Evolutionary conservation across 345 rosid species (phyloP), one percentile per base, ranked within the genome.

Genomic region (Populus pruinosa): DNA sequence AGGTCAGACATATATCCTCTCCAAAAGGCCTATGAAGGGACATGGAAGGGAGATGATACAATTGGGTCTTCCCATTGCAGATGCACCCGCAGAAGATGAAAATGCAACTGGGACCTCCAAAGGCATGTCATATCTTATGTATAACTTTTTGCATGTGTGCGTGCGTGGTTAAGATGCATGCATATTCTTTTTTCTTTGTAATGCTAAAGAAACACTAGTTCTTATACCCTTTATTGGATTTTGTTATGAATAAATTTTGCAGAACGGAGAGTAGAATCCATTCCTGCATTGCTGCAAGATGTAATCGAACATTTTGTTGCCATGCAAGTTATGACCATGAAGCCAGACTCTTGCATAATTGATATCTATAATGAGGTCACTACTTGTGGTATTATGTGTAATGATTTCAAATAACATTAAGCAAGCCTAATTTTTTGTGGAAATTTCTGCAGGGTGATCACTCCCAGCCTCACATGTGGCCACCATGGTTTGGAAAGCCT

Each of bases 31-130:
- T 49, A 88, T 82, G 82, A 92, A 85, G 81, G 99, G 98, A 79
- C 99, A 84, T 78, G 99, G 99, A 53, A 90, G 98, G 62, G 99
- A 93, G 93, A 89, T 86, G 88, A 94, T 96, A 83, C 99, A 96
- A 55, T 78, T 96, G 39, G 99, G 99, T 71, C 83, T 89, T 43
- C 95, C 97, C 35, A 89, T 94, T 66, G 92, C 83, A 6, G 97
- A 96, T 82, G 82, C 82, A 68, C 94, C 93, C 49, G 84, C 86
- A 21, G 98, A 93, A 81, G 94, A 87, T 77, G 97, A 92, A 50
- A 86, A 41, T 78, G 66, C 80, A 13, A 71, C 79, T 3, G 91
- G 84, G 70, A 83, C 79, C 71, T 83, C 84, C 41, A 93, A 87
- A 92, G 97, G 94, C 86, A 90, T 70, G 91, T 83, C 77, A 33